Base-by-base conservation (phyloP, 345 rosid genomes). In the Salix udensis region DNA sequence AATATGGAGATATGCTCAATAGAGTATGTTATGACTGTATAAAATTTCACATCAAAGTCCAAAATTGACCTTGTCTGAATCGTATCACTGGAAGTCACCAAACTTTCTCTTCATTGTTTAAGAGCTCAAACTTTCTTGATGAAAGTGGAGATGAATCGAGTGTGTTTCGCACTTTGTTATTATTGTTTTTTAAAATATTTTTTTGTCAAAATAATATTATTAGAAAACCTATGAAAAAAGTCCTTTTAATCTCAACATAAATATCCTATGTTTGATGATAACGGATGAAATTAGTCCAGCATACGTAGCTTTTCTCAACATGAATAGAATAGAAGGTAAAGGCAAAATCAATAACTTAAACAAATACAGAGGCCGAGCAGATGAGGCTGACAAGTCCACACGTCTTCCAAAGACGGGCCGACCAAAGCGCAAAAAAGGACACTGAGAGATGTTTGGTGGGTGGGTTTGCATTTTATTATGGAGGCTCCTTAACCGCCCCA, bases 401-500 rank as follows among this genome's bases (percentile, higher is more conserved):
- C 24, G 36, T 37, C 76, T 2, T 39, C 1, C 18, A 2, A 3
- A 13, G 24, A 73, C 23, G 23, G 53, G 37, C 76, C 37, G 8
- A 26, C 68, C 15, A 24, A 61, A 26, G 15, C 26, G 16, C 8
- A 24, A 39, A 7, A 23, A 58, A 58, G 64, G 28, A 58, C 64
- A 23, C 28, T 0, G 62, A n/a, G 64, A 58, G 24, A 6, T 37
- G 37, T 40, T 26, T 31, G n/a, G 34, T 74, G 1, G 36, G 72
- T 37, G 0, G 24, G 72, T 37, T 19, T 4, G 44, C 52, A 53
- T 30, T 60, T 10, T 21, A 44, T 72, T 65, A 67, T 31, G 73
- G 71, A 55, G 28, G 61, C 80, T 40, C 82, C 62, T 44, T 12
- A 65, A 77, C 86, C 78, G 86, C 79, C 85, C 83, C 84, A 78